These are phyloP conservation scores for Xylaria intraflava DNA, from an alignment of 495 filamentous ascomycete species.

Conservation along the genomic window DNA sequence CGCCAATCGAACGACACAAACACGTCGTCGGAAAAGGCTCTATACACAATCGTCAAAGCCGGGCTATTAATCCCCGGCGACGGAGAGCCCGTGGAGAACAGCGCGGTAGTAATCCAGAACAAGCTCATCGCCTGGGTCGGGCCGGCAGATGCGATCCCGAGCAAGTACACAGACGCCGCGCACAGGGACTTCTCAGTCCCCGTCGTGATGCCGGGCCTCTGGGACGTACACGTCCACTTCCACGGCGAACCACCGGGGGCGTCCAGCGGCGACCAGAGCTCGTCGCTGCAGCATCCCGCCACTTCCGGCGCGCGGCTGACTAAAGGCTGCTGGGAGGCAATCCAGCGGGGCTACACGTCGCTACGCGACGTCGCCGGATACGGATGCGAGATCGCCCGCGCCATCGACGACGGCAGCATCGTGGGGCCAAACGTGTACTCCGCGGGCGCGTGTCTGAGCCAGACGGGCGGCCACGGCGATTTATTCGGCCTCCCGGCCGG, in stretches of 20 bases:
- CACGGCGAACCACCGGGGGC: slow-evolving; percentile 13
- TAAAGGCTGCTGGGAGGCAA: slow-evolving; percentile 32
- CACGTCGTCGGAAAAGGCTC: slow-evolving; percentile 9
- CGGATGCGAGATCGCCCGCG: slow-evolving; percentile 36
- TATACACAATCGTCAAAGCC: slow-evolving; percentile 31
- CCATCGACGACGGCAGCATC: slow-evolving; percentile 41
- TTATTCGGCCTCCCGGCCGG: slow-evolving; percentile 31
- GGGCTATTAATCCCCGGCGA: slow-evolving; percentile 41
- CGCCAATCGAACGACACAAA: neutral
- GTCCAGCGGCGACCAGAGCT: slow-evolving; percentile 7
- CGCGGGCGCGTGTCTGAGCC: slow-evolving; percentile 34
- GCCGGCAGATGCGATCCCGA: slow-evolving; percentile 24
- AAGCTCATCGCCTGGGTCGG: slow-evolving; percentile 42
- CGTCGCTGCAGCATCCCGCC: slow-evolving; percentile 21
- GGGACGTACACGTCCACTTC: slow-evolving; percentile 49
- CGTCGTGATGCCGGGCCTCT: slow-evolving; percentile 47
- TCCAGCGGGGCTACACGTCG: slow-evolving; percentile 49
- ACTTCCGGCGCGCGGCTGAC: slow-evolving; percentile 33
- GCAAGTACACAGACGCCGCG: slow-evolving; percentile 22
- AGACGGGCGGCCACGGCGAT: slow-evolving; percentile 47
- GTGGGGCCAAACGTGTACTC: slow-evolving; percentile 45
- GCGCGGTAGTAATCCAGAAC: slow-evolving; percentile 36
- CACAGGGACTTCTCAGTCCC: slow-evolving; percentile 26
- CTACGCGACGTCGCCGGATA: slow-evolving; percentile 43
- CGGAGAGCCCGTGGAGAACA: slow-evolving; percentile 32